phyloP scores from a whole-genome alignment of 2,329 filamentous ascomycete species.

The Diaporthe ampelina region DNA sequence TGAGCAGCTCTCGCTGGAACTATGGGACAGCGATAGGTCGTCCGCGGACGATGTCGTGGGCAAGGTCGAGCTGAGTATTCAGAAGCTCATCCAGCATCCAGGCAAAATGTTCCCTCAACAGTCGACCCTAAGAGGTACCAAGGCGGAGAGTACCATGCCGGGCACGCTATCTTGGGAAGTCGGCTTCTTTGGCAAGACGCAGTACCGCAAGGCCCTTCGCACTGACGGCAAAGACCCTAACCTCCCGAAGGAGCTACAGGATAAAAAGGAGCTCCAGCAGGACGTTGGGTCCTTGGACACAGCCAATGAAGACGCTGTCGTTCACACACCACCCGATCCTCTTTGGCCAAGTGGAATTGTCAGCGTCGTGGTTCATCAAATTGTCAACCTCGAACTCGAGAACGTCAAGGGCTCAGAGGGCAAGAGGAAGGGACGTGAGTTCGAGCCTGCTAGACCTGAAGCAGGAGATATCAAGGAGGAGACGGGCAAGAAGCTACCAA shows the following conservation, averaged over 20 bases:
- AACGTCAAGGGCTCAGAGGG: constrained; percentile 89
- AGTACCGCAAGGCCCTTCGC: constrained; percentile 85
- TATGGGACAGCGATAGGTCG: constrained; percentile 95
- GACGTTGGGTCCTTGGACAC: constrained; percentile 85
- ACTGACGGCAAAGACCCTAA: constrained; percentile 88
- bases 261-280: constrained; percentile 85
- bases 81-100: constrained; percentile 94
- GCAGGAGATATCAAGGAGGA: constrained; percentile 92
- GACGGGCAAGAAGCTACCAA: constrained; percentile 83
- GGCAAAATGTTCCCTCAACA: constrained; percentile 93
- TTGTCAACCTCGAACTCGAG: constrained; percentile 92
- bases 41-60: constrained; percentile 96
- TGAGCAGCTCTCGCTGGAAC: constrained; percentile 91
- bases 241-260: constrained; percentile 79
- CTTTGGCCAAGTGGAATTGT: constrained; percentile 94
- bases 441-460: constrained; percentile 84
- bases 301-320: constrained; percentile 84
- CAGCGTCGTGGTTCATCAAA: constrained; percentile 90
- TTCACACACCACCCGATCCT: constrained; percentile 94
- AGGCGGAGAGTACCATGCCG: constrained; percentile 89
- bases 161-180: constrained; percentile 97
- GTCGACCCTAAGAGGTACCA: constrained; percentile 85
- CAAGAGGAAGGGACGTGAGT: constrained; percentile 87
- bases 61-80: constrained; percentile 93
- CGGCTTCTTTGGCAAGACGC: constrained; percentile 92